Evolutionary conservation across 2,329 filamentous ascomycete species (phyloP).

Genomic region (Fusarium agapanthi): DNA sequence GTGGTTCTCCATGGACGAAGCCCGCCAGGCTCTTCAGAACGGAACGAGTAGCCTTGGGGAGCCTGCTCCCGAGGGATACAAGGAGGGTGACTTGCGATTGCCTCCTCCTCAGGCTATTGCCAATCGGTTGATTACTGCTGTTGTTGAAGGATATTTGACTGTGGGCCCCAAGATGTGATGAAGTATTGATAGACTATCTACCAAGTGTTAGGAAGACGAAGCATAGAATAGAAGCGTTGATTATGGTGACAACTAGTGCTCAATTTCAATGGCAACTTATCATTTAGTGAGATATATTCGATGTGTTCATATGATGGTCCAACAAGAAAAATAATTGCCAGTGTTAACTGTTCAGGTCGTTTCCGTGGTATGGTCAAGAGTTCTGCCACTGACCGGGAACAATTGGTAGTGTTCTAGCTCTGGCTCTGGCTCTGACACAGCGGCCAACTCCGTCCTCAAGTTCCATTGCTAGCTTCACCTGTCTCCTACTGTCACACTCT

Average conservation of each 20-base stretch:
- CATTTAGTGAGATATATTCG: neutral
- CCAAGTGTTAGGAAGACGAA: neutral
- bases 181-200: neutral
- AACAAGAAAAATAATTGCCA: neutral
- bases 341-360: neutral
- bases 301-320: neutral
- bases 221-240: conserved; percentile 14
- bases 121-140: conserved; percentile 83
- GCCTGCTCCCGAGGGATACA: conserved; percentile 70
- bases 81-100: conserved; percentile 79
- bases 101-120: conserved; percentile 92
- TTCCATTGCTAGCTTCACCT: neutral
- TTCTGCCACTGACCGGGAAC: neutral
- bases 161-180: conserved; percentile 61
- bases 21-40: conserved; percentile 74
- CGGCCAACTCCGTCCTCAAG: neutral
- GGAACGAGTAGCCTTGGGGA: conserved; percentile 75
- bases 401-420: neutral
- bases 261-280: too few relatives aligned
- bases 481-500: neutral
- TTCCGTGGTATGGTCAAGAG: neutral
- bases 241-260: neutral
- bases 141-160: conserved; percentile 77
- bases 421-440: neutral
- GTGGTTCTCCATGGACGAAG: conserved; percentile 87